Percentiles rank a stretch among this genome's conserved stretches.
phyloP scores from a whole-genome alignment of 75 land plant genomes.

The Gnetum montanum region DNA sequence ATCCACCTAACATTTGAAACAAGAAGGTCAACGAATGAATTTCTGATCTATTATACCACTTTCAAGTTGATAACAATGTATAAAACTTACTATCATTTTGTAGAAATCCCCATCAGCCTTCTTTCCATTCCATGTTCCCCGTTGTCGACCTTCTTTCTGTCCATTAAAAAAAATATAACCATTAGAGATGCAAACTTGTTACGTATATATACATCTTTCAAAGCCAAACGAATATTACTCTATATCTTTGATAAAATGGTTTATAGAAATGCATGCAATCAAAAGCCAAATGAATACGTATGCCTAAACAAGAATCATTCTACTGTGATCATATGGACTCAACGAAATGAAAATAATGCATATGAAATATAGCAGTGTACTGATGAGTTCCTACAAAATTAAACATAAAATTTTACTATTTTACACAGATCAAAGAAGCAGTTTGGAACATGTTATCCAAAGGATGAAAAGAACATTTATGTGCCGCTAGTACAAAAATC shows the following conservation, averaged over 20 bases:
- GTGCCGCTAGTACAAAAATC: too few species aligned
- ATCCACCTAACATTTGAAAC: constrained; percentile 54
- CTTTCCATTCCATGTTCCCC: constrained; percentile 98
- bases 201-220: too few species aligned
- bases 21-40: neutral
- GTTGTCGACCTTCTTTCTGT: constrained; percentile 98
- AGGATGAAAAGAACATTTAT: too few species aligned
- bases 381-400: too few species aligned
- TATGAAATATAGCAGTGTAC: too few species aligned
- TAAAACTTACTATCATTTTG: constrained; percentile 81
- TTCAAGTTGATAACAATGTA: neutral
- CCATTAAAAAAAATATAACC: neutral
- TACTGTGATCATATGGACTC: too few species aligned
- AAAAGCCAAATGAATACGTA: constrained; percentile 2
- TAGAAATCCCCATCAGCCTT: constrained; percentile 96
- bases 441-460: too few species aligned
- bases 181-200: too few species aligned
- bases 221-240: neutral
- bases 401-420: too few species aligned
- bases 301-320: too few species aligned
- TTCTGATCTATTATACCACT: neutral
- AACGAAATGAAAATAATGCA: too few species aligned
- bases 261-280: neutral
- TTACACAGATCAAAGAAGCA: too few species aligned
- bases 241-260: neutral